phyloP scores from a whole-genome alignment of 2,329 filamentous ascomycete genomes.

The Fonsecaea nubica region DNA sequence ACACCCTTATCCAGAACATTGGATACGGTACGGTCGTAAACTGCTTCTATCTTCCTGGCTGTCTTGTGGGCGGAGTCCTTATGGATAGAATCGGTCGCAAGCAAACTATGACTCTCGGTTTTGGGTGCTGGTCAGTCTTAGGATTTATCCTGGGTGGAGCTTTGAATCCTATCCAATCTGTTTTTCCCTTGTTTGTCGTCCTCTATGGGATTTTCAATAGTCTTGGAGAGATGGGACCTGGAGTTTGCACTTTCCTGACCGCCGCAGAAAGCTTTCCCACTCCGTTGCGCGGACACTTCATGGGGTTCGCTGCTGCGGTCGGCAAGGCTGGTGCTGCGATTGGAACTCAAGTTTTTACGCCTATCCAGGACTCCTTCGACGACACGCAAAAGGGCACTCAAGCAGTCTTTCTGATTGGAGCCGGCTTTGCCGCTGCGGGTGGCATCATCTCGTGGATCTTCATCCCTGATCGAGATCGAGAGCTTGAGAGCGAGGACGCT shows the following conservation, averaged over 20 bases:
- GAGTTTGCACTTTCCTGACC: constrained; percentile 49
- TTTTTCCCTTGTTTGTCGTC: constrained; percentile 60
- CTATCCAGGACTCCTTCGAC: constrained; percentile 56
- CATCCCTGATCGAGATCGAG: constrained; percentile 53
- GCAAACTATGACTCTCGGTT: constrained; percentile 60
- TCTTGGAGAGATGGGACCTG: constrained; percentile 59
- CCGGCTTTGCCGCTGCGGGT: constrained; percentile 57
- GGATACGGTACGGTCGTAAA: constrained; percentile 58
- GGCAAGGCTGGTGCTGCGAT: constrained; percentile 60
- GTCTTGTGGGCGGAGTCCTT: constrained; percentile 56
- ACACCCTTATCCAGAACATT: constrained; percentile 51
- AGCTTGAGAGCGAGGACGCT: constrained; percentile 55
- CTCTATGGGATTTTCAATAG: constrained; percentile 60
- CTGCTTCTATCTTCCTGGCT: constrained; percentile 59
- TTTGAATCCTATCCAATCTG: constrained; percentile 51
- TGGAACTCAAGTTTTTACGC: constrained; percentile 59
- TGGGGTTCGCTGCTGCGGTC: constrained; percentile 56
- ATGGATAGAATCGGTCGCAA: constrained; percentile 59
- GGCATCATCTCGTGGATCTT: constrained; percentile 54
- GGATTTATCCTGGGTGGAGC: constrained; percentile 57
- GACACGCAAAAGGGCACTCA: constrained; percentile 56
- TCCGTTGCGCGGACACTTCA: constrained; percentile 57
- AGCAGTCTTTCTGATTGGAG: constrained; percentile 59
- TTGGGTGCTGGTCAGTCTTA: constrained; percentile 53
- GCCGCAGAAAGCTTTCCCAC: constrained; percentile 60